Evolutionary conservation across 2,329 filamentous ascomycete species (phyloP).

Genomic region (Epichloe festucae): DNA sequence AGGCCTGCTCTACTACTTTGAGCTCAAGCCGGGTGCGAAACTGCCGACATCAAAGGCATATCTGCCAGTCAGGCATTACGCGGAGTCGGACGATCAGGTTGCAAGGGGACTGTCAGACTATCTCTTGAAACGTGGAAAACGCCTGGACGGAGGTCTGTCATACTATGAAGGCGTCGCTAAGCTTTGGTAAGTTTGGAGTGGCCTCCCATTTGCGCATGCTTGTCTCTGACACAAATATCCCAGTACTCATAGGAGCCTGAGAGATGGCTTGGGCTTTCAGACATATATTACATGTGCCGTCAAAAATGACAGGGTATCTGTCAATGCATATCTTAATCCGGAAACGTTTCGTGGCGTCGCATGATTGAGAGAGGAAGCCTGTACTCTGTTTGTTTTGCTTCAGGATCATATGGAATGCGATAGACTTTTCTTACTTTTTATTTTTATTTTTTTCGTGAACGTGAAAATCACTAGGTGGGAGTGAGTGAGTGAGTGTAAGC

Average conservation of each 20-base stretch:
- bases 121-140: neutral
- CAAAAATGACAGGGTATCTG: neutral
- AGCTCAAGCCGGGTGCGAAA: constrained; percentile 11
- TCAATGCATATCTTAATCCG: neutral
- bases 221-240: neutral
- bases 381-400: neutral
- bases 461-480: neutral
- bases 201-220: neutral
- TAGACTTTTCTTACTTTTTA: neutral
- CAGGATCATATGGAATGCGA: neutral
- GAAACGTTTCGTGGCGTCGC: neutral
- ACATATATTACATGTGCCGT: neutral
- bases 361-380: neutral
- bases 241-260: neutral
- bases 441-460: neutral
- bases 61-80: constrained; percentile 23
- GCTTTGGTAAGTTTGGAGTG: neutral
- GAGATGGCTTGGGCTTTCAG: neutral
- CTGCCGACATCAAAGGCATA: constrained; percentile 19
- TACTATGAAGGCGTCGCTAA: neutral
- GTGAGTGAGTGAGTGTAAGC: neutral
- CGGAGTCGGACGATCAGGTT: constrained; percentile 1
- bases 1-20: constrained; percentile 22
- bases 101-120: neutral
- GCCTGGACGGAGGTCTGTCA: neutral